Evolutionary conservation across 768 basidiomycete genomes (phyloP).

Genomic region (Chiua virens): DNA sequence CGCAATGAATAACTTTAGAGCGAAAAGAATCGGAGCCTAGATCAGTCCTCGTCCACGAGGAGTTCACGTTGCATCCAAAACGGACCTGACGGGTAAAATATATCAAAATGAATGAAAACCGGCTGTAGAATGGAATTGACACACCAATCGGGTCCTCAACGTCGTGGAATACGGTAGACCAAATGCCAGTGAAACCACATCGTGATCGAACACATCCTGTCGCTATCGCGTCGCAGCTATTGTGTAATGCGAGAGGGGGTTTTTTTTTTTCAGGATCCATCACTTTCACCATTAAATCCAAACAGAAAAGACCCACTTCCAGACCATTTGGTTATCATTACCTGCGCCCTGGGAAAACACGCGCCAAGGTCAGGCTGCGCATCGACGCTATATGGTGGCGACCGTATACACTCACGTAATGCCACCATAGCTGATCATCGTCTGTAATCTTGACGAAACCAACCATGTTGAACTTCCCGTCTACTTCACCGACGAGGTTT

Average conservation of each 20-base stretch:
- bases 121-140: not conserved
- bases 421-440: constrained; percentile 61
- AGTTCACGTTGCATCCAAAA: constrained; percentile 30
- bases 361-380: constrained; percentile 6
- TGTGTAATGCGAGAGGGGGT: not conserved
- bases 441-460: constrained; percentile 57
- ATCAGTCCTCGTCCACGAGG: constrained; percentile 19
- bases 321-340: constrained; percentile 50
- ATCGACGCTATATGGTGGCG: constrained; percentile 1
- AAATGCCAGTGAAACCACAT: constrained; percentile 56
- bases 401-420: constrained; percentile 47
- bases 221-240: constrained; percentile 62
- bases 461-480: constrained; percentile 47
- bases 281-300: not conserved
- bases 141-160: constrained; percentile 47
- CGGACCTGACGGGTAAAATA: constrained; percentile 15
- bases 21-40: not conserved
- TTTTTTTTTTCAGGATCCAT: too few relatives aligned
- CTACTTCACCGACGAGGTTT: constrained; percentile 52
- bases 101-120: not conserved
- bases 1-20: not conserved
- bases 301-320: constrained; percentile 44
- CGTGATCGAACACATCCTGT: constrained; percentile 59
- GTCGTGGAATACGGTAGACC: constrained; percentile 53
- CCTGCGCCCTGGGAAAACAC: constrained; percentile 44